phyloP scores from a whole-genome alignment of 2,329 filamentous ascomycete species.

The Claviceps sp. region DNA sequence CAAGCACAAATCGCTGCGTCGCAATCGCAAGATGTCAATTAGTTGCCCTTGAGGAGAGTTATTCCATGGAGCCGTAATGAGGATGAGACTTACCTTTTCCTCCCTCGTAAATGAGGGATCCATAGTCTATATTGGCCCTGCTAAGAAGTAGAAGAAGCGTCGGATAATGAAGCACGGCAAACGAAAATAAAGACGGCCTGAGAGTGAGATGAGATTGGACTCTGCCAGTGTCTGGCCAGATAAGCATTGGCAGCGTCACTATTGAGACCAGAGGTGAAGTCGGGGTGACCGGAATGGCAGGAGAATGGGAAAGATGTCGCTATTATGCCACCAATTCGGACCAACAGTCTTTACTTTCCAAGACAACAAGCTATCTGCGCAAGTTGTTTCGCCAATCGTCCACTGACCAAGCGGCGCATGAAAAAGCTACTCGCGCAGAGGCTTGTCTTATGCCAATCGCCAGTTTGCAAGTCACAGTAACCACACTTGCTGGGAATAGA shows the following conservation, averaged over 20 bases:
- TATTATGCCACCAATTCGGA: conserved; percentile 6
- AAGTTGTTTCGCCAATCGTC: conserved; percentile 1
- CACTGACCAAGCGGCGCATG: not conserved
- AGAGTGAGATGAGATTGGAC: not conserved
- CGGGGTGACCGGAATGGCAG: conserved; percentile 1
- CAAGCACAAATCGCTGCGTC: conserved; percentile 40
- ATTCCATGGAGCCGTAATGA: not conserved
- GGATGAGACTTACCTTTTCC: conserved; percentile 7
- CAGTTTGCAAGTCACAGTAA: not conserved
- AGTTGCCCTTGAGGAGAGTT: not conserved
- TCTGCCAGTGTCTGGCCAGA: not conserved
- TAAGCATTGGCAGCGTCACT: not conserved
- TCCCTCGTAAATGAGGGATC: conserved; percentile 6
- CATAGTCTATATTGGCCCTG: not conserved
- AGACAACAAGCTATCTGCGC: not conserved
- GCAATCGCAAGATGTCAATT: not conserved
- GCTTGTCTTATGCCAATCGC: not conserved
- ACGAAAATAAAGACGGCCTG: not conserved
- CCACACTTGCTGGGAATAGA: not conserved
- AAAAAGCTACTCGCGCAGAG: not conserved
- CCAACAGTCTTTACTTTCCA: conserved; percentile 1
- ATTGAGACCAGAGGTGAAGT: not conserved
- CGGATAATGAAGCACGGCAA: not conserved
- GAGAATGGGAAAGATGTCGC: conserved; percentile 4
- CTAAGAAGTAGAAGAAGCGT: not conserved